Base-by-base conservation (phyloP, 352 stramenopile genomes). In the Phytophthora multivora region DNA sequence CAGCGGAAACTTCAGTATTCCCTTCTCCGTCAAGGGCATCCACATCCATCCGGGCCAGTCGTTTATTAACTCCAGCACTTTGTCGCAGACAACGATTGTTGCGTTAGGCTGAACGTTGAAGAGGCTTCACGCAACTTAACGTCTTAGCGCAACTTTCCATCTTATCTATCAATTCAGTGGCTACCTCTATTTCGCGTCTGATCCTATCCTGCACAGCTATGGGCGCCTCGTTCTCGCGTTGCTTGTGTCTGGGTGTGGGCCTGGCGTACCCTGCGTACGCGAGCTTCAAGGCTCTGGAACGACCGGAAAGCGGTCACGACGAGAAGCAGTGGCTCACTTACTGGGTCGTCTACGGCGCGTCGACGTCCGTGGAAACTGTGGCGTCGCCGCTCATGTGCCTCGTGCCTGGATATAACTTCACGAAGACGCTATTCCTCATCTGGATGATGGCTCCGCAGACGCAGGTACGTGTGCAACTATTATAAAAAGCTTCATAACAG, bases 401-500 rank as follows among this genome's bases (percentile, higher is more conserved):
- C 59, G 86, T 99, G 55, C 96, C 96, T 1, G 97, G 97, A 48
- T 99, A 98, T 73, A 98, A 97, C 66, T 52, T 96, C 4, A 91
- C 96, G 68, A 99, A 98, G 77, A 83, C 97, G 55, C 85, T 96
- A 18, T 98, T 99, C 63, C 85, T 99, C 46, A 79, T 98, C 45
- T 98, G 95, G 95, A 88, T 97, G 58, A 98, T 99, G 88, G 73
- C 98, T 23, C 95, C 93, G 5, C 89, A 97, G 77, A 97, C 94
- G 18, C 83, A 79, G 68, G 65, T 91, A 28, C 72, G 79, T 39
- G 35, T 81, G 15, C 8, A 16, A 28, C 3, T 25, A 25, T 10
- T 31, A 16, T 50, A 45, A 2, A 10, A 35, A 6, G 6, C 9
- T 63, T 25, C 21, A 33, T 1, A 42, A 10, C 5, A 49, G 21